Evolutionary conservation across 2,329 filamentous ascomycete species (phyloP).

Genomic region (Epichloe scottii): DNA sequence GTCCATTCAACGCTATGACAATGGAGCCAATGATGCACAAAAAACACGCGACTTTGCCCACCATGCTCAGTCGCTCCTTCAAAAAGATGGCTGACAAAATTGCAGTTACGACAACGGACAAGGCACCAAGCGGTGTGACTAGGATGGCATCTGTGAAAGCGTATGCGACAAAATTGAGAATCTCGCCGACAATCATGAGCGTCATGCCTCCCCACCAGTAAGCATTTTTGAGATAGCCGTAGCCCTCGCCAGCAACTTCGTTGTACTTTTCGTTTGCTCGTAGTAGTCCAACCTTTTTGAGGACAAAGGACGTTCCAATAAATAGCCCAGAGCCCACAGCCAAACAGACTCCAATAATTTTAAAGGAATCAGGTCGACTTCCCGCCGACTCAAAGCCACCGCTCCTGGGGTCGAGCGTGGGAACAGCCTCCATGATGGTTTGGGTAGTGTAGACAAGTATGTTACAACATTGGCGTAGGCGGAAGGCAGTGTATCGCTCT

Average conservation of each 20-base stretch:
- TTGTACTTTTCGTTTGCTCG: slow-evolving; percentile 94
- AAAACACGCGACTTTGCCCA: slow-evolving; percentile 93
- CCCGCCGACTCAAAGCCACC: not conserved
- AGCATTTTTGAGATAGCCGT: slow-evolving; percentile 88
- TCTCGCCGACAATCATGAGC: slow-evolving; percentile 90
- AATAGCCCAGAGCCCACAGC: slow-evolving; percentile 82
- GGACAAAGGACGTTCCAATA: slow-evolving; percentile 87
- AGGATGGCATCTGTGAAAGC: slow-evolving; percentile 94
- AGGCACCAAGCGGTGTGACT: slow-evolving; percentile 80
- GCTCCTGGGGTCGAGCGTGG: not conserved
- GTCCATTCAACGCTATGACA: slow-evolving; percentile 89
- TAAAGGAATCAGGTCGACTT: slow-evolving; percentile 41
- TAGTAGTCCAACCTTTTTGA: slow-evolving; percentile 87
- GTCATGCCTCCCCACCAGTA: slow-evolving; percentile 97
- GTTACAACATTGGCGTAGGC: not conserved
- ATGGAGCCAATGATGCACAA: slow-evolving; percentile 88
- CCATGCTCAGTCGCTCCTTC: slow-evolving; percentile 88
- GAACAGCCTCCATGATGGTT: not conserved
- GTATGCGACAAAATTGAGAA: slow-evolving; percentile 96
- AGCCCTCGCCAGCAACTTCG: slow-evolving; percentile 89
- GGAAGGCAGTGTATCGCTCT: not conserved
- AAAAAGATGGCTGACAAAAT: slow-evolving; percentile 88
- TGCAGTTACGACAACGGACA: slow-evolving; percentile 86
- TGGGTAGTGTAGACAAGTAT: not conserved
- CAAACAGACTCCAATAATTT: slow-evolving; percentile 73